A percentile compares a stretch with the other conserved stretches of the same genome.
Evolutionary conservation across 2,329 filamentous ascomycete genomes (phyloP).

Genomic region (Ilyonectria mors-panacis): DNA sequence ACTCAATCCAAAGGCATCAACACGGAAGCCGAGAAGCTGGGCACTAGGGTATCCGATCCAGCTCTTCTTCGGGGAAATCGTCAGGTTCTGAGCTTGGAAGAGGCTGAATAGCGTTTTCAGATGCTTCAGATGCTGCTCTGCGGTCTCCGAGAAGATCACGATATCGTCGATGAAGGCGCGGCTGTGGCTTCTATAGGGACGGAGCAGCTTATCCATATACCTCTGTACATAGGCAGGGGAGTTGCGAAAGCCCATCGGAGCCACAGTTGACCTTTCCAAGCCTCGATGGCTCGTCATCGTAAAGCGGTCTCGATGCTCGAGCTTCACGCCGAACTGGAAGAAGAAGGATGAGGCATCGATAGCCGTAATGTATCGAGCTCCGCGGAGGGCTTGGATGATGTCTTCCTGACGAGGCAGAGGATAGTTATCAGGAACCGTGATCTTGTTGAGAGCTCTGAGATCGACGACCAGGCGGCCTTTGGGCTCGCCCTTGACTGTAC

Average conservation of each 20-base stretch:
- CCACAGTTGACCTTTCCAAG: not conserved
- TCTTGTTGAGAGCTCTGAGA: too few relatives aligned
- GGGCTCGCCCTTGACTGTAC: too few relatives aligned
- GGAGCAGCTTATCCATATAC: not conserved
- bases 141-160: not conserved
- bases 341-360: constrained; percentile 9
- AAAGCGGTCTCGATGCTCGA: not conserved
- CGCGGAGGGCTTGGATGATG: too few relatives aligned
- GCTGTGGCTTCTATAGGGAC: not conserved
- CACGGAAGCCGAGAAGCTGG: too few relatives aligned
- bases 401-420: too few relatives aligned
- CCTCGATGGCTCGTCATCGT: not conserved
- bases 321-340: not conserved
- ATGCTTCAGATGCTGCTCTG: not conserved
- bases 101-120: not conserved
- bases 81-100: not conserved
- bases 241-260: not conserved
- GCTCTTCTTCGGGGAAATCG: too few relatives aligned
- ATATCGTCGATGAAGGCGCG: not conserved
- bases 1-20: too few relatives aligned
- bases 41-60: too few relatives aligned
- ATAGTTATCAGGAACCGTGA: too few relatives aligned
- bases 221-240: not conserved
- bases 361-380: not conserved
- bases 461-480: too few relatives aligned